Percentiles rank a stretch among this genome's conserved stretches.
phyloP scores from a whole-genome alignment of 2,329 filamentous ascomycete genomes.

The Microdochium trichocladiopsis region DNA sequence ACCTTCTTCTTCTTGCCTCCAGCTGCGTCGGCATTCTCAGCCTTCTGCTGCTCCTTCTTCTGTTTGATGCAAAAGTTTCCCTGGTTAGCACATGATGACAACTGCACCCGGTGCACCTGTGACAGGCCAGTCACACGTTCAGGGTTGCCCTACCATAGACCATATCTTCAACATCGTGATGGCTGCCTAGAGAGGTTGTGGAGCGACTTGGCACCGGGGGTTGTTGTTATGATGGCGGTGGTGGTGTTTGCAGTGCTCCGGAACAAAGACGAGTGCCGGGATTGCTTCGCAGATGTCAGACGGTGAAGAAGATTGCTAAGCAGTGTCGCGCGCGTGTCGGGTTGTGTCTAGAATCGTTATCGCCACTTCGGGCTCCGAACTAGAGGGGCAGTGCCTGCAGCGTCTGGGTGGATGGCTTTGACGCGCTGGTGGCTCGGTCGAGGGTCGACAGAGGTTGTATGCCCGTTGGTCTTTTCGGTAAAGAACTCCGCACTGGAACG shows the following conservation, averaged over 20 bases:
- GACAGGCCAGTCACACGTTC: background rate
- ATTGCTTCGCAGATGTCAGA: background rate
- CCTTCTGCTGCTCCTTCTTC: slow-evolving; percentile 96
- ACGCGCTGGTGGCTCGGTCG: too few species aligned
- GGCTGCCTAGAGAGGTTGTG: slow-evolving; percentile 3
- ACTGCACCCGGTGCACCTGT: background rate
- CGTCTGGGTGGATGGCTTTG: too few species aligned
- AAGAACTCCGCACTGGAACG: too few species aligned
- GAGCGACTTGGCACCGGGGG: background rate
- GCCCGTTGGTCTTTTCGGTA: too few species aligned
- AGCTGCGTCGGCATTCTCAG: slow-evolving; percentile 70
- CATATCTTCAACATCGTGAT: slow-evolving; percentile 96
- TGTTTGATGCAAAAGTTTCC: slow-evolving; percentile 31
- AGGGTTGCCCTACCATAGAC: slow-evolving; percentile 70
- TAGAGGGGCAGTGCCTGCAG: background rate
- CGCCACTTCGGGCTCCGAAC: too few species aligned
- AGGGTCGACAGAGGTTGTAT: too few species aligned
- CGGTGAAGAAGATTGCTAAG: background rate
- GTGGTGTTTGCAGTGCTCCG: background rate
- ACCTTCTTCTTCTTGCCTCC: slow-evolving; percentile 96
- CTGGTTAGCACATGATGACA: slow-evolving; percentile 8
- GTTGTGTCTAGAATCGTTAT: background rate
- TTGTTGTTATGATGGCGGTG: too few species aligned
- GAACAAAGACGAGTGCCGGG: background rate
- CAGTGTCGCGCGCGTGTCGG: background rate